Evolutionary conservation across 2,329 filamentous ascomycete species (phyloP).

Genomic region (Penicillium griseofulvum): DNA sequence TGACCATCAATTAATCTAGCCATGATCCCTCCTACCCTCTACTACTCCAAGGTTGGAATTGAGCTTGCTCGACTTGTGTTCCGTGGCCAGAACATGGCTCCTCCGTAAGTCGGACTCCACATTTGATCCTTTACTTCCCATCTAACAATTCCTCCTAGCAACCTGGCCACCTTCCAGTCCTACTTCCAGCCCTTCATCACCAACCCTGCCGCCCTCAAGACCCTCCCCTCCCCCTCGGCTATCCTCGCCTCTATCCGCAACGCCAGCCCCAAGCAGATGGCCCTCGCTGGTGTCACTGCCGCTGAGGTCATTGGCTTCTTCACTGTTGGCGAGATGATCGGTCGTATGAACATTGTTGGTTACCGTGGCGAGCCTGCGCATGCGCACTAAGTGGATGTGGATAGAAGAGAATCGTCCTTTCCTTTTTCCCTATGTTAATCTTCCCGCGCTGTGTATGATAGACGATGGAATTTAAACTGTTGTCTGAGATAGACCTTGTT

Average conservation of each 20-base stretch:
- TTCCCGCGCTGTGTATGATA: constrained; percentile 42
- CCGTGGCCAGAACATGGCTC: constrained; percentile 83
- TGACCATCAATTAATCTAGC: constrained; percentile 53
- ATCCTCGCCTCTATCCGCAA: constrained; percentile 63
- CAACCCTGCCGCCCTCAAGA: constrained; percentile 64
- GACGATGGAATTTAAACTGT: constrained; percentile 48
- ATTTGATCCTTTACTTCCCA: neutral
- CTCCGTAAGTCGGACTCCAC: constrained; percentile 69
- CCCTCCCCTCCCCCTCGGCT: constrained; percentile 54
- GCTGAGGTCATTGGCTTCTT: constrained; percentile 96
- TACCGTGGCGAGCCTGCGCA: constrained; percentile 70
- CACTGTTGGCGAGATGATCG: constrained; percentile 95
- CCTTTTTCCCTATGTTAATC: constrained; percentile 35
- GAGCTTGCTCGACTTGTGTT: constrained; percentile 88
- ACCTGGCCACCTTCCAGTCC: constrained; percentile 75
- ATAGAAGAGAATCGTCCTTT: constrained; percentile 25
- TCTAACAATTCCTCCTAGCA: constrained; percentile 51
- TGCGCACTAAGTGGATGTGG: constrained; percentile 33
- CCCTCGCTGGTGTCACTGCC: constrained; percentile 69
- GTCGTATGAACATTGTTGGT: constrained; percentile 89
- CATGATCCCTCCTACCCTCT: constrained; percentile 79
- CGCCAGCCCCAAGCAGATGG: constrained; percentile 68
- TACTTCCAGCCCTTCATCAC: constrained; percentile 77
- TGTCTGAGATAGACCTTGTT: constrained; percentile 36
- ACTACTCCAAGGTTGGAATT: constrained; percentile 85